Conservation (phyloP, 805 yeast species). For the Candida silvicultrix region DNA sequence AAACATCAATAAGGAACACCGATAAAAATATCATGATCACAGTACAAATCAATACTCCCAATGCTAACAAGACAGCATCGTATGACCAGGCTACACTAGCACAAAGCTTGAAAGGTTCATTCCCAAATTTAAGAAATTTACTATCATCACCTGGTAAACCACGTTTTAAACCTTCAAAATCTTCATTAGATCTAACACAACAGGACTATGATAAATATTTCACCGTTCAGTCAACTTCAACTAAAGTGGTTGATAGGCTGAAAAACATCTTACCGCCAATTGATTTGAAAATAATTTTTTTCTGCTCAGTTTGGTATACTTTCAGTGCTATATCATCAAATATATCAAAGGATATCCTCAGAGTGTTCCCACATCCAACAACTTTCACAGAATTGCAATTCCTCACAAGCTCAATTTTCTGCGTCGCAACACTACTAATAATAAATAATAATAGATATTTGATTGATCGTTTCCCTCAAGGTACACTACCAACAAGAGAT, state of each 20-base stretch:
- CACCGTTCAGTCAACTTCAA: slow-evolving; percentile 14
- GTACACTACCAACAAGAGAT: slow-evolving; percentile 41
- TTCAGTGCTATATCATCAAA: slow-evolving; percentile 77
- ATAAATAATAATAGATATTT: slow-evolving; percentile 30
- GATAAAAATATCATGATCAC: slow-evolving; percentile 7
- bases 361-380: slow-evolving; percentile 70
- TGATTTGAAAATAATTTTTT: slow-evolving; percentile 35
- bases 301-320: slow-evolving; percentile 77
- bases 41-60: slow-evolving; percentile 11
- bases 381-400: slow-evolving; percentile 88
- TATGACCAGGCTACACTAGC: slow-evolving; percentile 6
- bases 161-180: slow-evolving; percentile 21
- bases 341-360: slow-evolving; percentile 71
- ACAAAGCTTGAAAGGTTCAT: slow-evolving; percentile 8
- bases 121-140: not conserved
- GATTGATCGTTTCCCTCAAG: slow-evolving; percentile 34
- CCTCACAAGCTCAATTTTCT: slow-evolving; percentile 58
- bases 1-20: not conserved
- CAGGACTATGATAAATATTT: slow-evolving; percentile 19
- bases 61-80: slow-evolving; percentile 4
- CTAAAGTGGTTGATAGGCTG: slow-evolving; percentile 5
- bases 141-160: not conserved
- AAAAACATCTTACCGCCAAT: slow-evolving; percentile 24
- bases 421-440: slow-evolving; percentile 37
- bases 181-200: slow-evolving; percentile 14